Evolutionary conservation across 768 basidiomycete species (phyloP), one percentile per base, ranked within the genome.

Genomic region (Naganishia onofrii): DNA sequence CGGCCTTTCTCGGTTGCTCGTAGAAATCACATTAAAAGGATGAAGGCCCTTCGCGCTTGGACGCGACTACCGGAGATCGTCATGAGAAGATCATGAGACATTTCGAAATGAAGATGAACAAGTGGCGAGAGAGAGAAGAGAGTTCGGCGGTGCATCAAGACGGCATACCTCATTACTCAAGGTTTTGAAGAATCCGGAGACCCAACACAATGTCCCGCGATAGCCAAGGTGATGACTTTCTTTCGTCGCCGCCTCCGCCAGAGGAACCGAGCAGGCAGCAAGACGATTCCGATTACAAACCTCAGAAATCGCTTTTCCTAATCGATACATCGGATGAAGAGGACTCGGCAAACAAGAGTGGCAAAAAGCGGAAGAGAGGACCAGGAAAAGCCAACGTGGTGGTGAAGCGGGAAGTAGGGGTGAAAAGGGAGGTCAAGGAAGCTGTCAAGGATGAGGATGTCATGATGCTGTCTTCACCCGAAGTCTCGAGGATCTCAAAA

Each of bases 401-500:
- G 26, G 34, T 38, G n/a, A 36, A 55, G 26, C 19, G 19, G 28
- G 38, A n/a, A 23, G 51, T 34, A 42, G 32, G 31, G 44, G 28
- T 29, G 63, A 48, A 28, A 28, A 70, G 44, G 42, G 58, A 60
- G 10, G 36, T 36, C 3, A 26, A 19, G 31, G 34, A 57, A n/a
- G n/a, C n/a, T n/a, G n/a, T n/a, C 15, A 23, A 69, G 29, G 70
- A 71, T 31, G 70, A 60, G 23, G 71, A 72, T 55, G 68, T 72
- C 31, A 38, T 69, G 26, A 72, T 72, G 57, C 60, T 72, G 26
- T 64, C 51, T 17, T 60, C 71, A 13, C 71, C 67, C 21, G 52
- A 55, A 29, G 44, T 60, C 17, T 46, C 42, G 28, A 38, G 23
- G 28, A 31, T 60, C 17, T 46, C 42, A 19, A 38, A 28, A 42